Evolutionary conservation across 805 yeast genomes (phyloP).

Genomic region (Hanseniaspora hatyaiensis): DNA sequence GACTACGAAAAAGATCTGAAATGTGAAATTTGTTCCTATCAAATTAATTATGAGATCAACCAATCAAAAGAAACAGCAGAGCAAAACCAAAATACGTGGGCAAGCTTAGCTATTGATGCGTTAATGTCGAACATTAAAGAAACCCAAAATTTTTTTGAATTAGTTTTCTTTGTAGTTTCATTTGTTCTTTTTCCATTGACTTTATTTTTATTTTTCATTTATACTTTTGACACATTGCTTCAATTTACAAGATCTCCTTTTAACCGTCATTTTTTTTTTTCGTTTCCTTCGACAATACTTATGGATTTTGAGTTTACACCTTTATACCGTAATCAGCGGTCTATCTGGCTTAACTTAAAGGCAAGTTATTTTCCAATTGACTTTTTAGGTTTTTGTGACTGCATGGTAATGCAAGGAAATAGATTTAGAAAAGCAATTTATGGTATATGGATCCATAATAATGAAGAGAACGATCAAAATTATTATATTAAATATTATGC

Average conservation of each 20-base stretch:
- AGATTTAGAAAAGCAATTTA: no score
- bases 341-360: no score
- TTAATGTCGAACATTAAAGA: not conserved
- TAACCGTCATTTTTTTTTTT: not conserved
- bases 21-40: conserved; percentile 9
- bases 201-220: not conserved
- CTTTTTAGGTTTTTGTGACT: no score
- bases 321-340: no score
- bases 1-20: conserved; percentile 14
- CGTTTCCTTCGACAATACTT: no score
- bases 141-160: not conserved
- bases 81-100: not conserved
- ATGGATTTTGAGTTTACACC: no score
- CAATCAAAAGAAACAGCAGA: not conserved
- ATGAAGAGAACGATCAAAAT: no score
- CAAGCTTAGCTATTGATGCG: not conserved
- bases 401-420: no score
- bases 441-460: no score
- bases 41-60: conserved; percentile 4
- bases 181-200: not conserved
- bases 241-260: not conserved
- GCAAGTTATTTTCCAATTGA: no score
- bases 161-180: not conserved
- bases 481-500: no score
- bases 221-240: not conserved